Evolutionary conservation across 441 rosid genomes (phyloP).

Genomic region (Eutrema salsugineum): DNA sequence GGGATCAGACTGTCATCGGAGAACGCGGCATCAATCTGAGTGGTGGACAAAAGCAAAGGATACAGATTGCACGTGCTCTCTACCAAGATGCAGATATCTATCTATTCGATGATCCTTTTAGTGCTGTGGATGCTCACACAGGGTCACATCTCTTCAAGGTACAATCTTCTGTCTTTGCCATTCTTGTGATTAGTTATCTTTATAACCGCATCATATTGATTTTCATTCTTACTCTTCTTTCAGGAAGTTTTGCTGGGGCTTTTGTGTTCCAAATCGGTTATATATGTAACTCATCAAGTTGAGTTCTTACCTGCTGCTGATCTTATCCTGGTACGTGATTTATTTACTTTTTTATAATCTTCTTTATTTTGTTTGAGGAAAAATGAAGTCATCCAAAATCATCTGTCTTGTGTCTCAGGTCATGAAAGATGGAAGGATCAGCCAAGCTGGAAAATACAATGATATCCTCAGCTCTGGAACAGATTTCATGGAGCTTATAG

Average conservation of each 20-base stretch:
- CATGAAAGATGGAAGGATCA: constrained; percentile 82
- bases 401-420: constrained; percentile 43
- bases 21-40: constrained; percentile 59
- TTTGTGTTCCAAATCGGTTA: constrained; percentile 35
- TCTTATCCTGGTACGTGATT: constrained; percentile 39
- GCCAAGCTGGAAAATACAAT: constrained; percentile 78
- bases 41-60: constrained; percentile 55
- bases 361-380: not conserved
- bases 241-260: constrained; percentile 40
- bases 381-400: not conserved
- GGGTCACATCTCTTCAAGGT: constrained; percentile 55
- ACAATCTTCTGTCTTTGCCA: not conserved
- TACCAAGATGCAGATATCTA: constrained; percentile 54
- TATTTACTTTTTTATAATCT: not conserved
- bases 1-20: constrained; percentile 53
- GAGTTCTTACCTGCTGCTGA: constrained; percentile 52
- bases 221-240: not conserved
- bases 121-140: constrained; percentile 73
- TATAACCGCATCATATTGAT: not conserved
- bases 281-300: constrained; percentile 53
- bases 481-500: constrained; percentile 84
- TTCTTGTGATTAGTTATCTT: not conserved
- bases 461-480: constrained; percentile 73
- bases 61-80: constrained; percentile 60
- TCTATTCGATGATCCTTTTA: constrained; percentile 63